Evolutionary conservation across 75 land plant species (phyloP).

Genomic region (Pinus tabuliformis): DNA sequence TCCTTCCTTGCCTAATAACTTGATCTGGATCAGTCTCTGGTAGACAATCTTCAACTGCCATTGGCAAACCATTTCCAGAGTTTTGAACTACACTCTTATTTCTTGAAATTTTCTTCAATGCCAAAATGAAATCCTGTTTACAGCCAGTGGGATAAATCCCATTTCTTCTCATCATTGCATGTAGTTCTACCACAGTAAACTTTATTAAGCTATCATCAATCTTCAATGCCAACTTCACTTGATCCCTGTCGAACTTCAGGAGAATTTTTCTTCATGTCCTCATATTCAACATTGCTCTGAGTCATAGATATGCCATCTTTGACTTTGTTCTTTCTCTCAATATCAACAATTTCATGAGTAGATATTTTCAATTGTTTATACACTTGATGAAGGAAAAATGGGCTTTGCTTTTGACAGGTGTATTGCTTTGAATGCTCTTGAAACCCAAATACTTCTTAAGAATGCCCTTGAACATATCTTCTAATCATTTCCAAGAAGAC

Average conservation of each 20-base stretch:
- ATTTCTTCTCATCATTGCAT: constrained; percentile 14
- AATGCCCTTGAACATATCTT: not conserved
- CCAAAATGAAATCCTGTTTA: constrained; percentile 48
- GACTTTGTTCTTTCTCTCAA: not conserved
- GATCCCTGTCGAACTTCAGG: not conserved
- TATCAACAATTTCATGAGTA: not conserved
- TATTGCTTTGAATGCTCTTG: constrained; percentile 4
- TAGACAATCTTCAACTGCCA: no score
- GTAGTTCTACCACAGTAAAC: constrained; percentile 2
- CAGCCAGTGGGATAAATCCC: constrained; percentile 41
- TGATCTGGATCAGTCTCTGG: no score
- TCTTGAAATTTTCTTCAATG: constrained; percentile 25
- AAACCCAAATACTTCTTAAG: not conserved
- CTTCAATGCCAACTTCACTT: not conserved
- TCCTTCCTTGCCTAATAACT: no score
- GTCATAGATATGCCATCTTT: not conserved
- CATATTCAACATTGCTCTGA: not conserved
- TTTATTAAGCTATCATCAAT: constrained; percentile 2
- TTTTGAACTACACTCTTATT: constrained; percentile 16
- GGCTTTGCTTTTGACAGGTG: not conserved
- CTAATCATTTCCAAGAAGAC: no score
- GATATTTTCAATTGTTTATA: not conserved
- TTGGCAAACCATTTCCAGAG: no score
- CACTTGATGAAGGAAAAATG: not conserved
- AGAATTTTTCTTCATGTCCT: not conserved